phyloP scores from a whole-genome alignment of 164 flowering plant species.

The Umbellularia californica region DNA sequence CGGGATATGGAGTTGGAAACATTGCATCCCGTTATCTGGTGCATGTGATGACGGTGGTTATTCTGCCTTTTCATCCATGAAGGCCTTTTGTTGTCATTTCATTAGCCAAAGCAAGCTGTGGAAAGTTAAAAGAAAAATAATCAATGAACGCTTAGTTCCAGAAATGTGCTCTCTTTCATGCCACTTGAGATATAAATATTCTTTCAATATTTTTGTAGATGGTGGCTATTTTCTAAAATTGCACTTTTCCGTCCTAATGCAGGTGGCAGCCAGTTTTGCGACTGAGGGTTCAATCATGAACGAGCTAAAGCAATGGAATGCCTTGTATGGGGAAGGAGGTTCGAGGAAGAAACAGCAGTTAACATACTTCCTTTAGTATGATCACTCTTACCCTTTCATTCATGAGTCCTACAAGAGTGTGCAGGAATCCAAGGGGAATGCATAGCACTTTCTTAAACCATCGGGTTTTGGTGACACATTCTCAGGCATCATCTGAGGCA shows the following conservation, averaged over 20 bases:
- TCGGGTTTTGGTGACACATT: not conserved
- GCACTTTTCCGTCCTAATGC: constrained; percentile 8
- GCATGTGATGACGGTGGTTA: no score
- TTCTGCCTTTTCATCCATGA: no score
- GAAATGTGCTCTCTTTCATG: no score
- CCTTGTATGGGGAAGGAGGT: constrained; percentile 89
- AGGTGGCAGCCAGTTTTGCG: constrained; percentile 95
- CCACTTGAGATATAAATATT: no score
- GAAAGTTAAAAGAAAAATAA: no score
- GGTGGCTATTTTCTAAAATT: not conserved
- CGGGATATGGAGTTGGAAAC: no score
- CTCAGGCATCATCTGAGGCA: not conserved
- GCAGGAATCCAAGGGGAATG: not conserved
- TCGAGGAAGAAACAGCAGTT: constrained; percentile 84
- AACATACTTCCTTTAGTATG: constrained; percentile 63
- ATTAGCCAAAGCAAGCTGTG: no score
- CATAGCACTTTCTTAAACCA: not conserved
- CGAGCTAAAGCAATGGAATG: constrained; percentile 93
- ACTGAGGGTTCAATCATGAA: constrained; percentile 70
- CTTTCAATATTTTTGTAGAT: not conserved
- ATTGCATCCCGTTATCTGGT: no score
- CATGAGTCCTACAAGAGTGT: not conserved
- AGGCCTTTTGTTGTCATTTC: no score
- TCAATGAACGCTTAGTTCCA: no score
- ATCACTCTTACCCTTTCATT: not conserved